A percentile compares a stretch with the other conserved stretches of the same genome.
phyloP scores from a whole-genome alignment of 441 rosid species.

The Aquilaria agallochum region DNA sequence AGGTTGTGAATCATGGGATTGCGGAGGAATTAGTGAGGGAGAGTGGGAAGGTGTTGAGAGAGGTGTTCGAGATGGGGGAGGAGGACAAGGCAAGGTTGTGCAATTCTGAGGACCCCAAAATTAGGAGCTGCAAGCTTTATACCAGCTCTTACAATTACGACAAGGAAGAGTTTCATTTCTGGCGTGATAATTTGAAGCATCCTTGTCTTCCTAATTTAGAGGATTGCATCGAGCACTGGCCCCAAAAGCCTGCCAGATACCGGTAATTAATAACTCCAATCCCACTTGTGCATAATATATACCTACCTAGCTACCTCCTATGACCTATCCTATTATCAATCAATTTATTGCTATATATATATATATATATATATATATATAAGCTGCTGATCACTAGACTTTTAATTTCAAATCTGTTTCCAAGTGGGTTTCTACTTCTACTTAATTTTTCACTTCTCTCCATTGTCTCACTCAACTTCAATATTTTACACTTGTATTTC shows the following conservation, averaged over 20 bases:
- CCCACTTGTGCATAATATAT: too few relatives aligned
- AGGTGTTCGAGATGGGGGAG: conserved; percentile 28
- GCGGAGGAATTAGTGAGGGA: conserved; percentile 17
- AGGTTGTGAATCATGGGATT: conserved; percentile 24
- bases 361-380: too few relatives aligned
- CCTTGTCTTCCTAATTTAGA: conserved; percentile 28
- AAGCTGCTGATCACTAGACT: too few relatives aligned
- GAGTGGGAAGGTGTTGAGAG: conserved; percentile 21
- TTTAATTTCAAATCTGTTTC: too few relatives aligned
- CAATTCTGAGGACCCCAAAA: conserved; percentile 16
- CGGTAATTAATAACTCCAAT: conserved; percentile 8
- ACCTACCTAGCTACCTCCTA: too few relatives aligned
- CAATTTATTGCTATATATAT: too few relatives aligned
- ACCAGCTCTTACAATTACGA: conserved; percentile 16
- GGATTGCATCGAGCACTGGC: conserved; percentile 28
- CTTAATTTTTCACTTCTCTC: too few relatives aligned
- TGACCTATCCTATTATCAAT: too few relatives aligned
- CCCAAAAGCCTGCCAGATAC: conserved; percentile 35
- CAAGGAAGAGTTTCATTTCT: conserved; percentile 23
- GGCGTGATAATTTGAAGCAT: conserved; percentile 38
- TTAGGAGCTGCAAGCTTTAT: conserved; percentile 20
- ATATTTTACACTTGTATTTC: too few relatives aligned
- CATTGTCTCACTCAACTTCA: too few relatives aligned
- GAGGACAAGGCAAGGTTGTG: conserved; percentile 25
- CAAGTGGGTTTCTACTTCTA: too few relatives aligned